Conservation (phyloP, 495 filamentous ascomycete genomes). For the Jackrogersella minutella region DNA sequence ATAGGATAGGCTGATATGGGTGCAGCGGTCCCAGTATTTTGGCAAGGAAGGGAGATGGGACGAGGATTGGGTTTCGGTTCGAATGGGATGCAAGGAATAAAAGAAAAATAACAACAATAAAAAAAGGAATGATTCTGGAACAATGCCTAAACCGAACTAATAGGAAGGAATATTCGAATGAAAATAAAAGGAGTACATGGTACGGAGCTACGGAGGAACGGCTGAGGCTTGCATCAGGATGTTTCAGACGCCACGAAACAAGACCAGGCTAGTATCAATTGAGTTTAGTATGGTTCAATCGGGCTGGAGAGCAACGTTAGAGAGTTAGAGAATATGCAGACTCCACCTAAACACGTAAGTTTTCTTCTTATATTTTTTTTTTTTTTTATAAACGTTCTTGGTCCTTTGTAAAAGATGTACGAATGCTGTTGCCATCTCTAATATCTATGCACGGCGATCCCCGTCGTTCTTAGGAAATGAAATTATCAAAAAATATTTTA, state of each 20-base stretch:
- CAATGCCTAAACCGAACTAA: slow-evolving; percentile 40
- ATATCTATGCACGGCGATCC: background rate
- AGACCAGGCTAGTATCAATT: background rate
- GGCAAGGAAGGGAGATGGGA: background rate
- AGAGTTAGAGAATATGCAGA: slow-evolving; percentile 35
- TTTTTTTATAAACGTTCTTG: background rate
- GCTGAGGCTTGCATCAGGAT: slow-evolving; percentile 33
- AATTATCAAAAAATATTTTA: background rate
- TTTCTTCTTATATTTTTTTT: slow-evolving; percentile 1
- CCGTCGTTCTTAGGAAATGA: background rate
- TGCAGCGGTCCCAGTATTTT: slow-evolving; percentile 13
- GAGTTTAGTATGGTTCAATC: background rate
- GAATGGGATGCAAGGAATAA: slow-evolving; percentile 36
- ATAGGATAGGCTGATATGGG: slow-evolving; percentile 21
- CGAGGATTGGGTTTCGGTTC: slow-evolving; percentile 24
- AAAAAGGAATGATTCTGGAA: slow-evolving; percentile 46
- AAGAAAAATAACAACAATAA: slow-evolving; percentile 35
- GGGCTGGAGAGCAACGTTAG: background rate
- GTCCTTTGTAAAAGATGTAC: background rate
- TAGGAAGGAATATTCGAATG: slow-evolving; percentile 26
- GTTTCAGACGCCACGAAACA: slow-evolving; percentile 41
- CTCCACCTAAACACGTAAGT: slow-evolving; percentile 16
- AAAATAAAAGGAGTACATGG: slow-evolving; percentile 20
- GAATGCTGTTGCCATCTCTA: background rate
- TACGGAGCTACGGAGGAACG: slow-evolving; percentile 16